Evolutionary conservation across 345 rosid species (phyloP).

Genomic region (Eucalyptus shirleyi): DNA sequence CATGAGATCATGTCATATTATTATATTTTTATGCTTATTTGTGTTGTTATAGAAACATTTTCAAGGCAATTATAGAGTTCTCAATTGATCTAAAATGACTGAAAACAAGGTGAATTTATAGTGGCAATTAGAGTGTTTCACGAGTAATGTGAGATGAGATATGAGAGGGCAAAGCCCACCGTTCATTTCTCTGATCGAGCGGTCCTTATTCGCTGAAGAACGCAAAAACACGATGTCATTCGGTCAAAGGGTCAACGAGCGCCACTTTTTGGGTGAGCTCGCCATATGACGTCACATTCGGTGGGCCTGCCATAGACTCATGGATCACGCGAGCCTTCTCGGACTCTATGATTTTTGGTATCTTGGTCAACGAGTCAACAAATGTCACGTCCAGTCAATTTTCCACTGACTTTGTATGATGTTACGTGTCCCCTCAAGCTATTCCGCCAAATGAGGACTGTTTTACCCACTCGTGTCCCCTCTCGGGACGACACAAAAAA

Average conservation of each 20-base stretch:
- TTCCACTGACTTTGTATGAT: not conserved
- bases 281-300: not conserved
- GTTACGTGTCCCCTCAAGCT: not conserved
- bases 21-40: too few species aligned
- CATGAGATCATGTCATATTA: not conserved
- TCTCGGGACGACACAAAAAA: too few species aligned
- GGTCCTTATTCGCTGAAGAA: not conserved
- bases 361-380: not conserved
- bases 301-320: not conserved
- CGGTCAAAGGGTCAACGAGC: not conserved
- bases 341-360: not conserved
- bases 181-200: not conserved
- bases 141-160: not conserved
- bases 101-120: not conserved
- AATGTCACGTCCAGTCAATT: not conserved
- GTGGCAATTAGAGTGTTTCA: rapidly evolving
- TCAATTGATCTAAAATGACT: too few species aligned
- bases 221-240: not conserved
- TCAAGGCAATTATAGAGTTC: not conserved
- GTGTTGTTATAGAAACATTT: too few species aligned
- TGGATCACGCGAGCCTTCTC: not conserved
- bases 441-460: too few species aligned
- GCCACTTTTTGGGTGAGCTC: not conserved
- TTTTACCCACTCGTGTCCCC: too few species aligned
- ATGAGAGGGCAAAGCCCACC: not conserved